Percentiles rank a stretch among this genome's conserved stretches.
phyloP scores from a whole-genome alignment of 345 rosid genomes.

The Hibiscus syriacus region DNA sequence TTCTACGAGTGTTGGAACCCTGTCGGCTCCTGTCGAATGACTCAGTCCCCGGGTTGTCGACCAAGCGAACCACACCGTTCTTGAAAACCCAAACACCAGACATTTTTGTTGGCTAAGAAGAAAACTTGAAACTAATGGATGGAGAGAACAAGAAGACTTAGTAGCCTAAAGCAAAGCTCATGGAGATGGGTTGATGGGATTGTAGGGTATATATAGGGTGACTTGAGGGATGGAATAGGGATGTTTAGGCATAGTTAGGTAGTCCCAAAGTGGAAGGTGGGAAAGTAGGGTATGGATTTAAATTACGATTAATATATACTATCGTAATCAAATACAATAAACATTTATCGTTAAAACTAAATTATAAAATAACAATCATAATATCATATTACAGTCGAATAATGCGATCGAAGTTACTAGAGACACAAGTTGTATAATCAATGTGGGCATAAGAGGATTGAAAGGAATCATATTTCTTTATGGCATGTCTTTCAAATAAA shows the following conservation, averaged over 20 bases:
- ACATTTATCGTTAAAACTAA: too few species aligned
- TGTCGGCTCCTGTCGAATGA: slow-evolving; percentile 25
- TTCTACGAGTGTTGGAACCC: slow-evolving; percentile 21
- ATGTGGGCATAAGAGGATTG: slow-evolving; percentile 28
- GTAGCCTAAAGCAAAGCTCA: neutral
- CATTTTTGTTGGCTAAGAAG: slow-evolving; percentile 26
- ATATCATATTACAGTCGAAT: neutral
- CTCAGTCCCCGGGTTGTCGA: slow-evolving; percentile 52
- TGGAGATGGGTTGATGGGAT: slow-evolving; percentile 10
- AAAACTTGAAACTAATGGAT: neutral
- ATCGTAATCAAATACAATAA: too few species aligned
- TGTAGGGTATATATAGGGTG: slow-evolving; percentile 22
- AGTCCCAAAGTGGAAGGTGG: neutral
- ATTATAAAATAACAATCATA: neutral
- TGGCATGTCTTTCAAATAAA: neutral
- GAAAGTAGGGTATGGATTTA: slow-evolving; percentile 12
- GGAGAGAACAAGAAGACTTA: neutral
- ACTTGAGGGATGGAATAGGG: neutral
- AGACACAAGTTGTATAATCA: slow-evolving; percentile 13
- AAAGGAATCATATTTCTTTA: slow-evolving; percentile 22
- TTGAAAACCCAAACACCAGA: slow-evolving; percentile 81
- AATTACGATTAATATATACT: too few species aligned
- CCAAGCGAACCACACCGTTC: slow-evolving; percentile 58
- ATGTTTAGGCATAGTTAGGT: neutral
- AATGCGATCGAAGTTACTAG: neutral